phyloP scores from a whole-genome alignment of 805 yeast species.

The Cyberlindnera saturnus region DNA sequence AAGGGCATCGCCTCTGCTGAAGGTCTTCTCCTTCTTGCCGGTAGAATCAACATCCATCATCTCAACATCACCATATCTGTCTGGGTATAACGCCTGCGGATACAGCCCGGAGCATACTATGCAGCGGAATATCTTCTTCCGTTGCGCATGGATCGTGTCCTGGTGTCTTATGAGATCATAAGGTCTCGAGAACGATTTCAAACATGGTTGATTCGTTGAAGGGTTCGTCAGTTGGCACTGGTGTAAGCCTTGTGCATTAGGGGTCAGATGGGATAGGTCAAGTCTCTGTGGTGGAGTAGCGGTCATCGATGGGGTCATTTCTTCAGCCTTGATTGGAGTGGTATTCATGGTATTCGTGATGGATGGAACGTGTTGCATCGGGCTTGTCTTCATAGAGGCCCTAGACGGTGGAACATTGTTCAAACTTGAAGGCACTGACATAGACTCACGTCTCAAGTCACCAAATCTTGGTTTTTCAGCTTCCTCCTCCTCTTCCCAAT shows the following conservation, averaged over 20 bases:
- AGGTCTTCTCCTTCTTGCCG: conserved; percentile 54
- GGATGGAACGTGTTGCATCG: neutral
- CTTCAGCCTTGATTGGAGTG: neutral
- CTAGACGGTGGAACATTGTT: neutral
- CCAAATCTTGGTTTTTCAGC: conserved; percentile 7
- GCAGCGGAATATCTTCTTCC: conserved; percentile 81
- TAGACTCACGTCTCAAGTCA: conserved; percentile 2
- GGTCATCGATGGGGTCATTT: neutral
- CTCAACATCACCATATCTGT: conserved; percentile 1
- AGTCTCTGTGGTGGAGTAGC: neutral
- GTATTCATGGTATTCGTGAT: neutral
- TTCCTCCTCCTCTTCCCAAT: conserved; percentile 15
- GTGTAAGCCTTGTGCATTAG: conserved; percentile 23
- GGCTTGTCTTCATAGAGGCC: neutral
- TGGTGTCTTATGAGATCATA: conserved; percentile 94
- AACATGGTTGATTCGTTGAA: conserved; percentile 56
- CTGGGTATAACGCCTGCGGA: conserved; percentile 3
- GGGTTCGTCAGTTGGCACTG: conserved; percentile 58
- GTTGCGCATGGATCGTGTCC: conserved; percentile 90
- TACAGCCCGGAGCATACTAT: conserved; percentile 48
- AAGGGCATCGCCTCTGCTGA: conserved; percentile 90
- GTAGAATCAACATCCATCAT: conserved; percentile 18
- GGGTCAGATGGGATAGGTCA: neutral
- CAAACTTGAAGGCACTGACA: neutral
- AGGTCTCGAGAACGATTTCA: conserved; percentile 84